phyloP scores from a whole-genome alignment of 2,329 filamentous ascomycete genomes.

The Zymoseptoria crescenta region DNA sequence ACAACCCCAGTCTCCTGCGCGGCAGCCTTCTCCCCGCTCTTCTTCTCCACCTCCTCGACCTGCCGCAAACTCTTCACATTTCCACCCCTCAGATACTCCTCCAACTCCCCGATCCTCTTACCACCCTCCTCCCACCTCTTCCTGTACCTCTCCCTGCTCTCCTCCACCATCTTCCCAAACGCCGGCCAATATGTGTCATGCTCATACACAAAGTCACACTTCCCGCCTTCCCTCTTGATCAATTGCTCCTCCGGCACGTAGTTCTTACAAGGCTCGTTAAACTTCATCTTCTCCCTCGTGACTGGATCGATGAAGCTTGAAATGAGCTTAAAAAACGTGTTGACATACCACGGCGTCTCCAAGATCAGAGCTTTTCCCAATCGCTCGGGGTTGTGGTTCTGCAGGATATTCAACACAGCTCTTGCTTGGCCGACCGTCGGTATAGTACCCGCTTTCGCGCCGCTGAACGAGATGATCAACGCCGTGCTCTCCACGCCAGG shows the following conservation, averaged over 20 bases:
- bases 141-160: constrained; percentile 54
- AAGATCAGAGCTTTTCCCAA: constrained; percentile 82
- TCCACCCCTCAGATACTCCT: constrained; percentile 78
- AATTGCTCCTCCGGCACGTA: constrained; percentile 78
- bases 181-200: constrained; percentile 85
- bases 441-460: constrained; percentile 65
- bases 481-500: constrained; percentile 79
- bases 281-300: constrained; percentile 91
- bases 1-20: not conserved
- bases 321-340: constrained; percentile 92
- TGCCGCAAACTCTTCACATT: constrained; percentile 26
- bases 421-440: constrained; percentile 69
- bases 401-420: constrained; percentile 82
- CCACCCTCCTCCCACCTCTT: constrained; percentile 74
- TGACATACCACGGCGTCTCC: constrained; percentile 85
- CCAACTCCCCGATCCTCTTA: constrained; percentile 74
- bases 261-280: constrained; percentile 82
- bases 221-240: constrained; percentile 68
- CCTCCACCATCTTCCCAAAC: constrained; percentile 61
- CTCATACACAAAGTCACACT: constrained; percentile 85
- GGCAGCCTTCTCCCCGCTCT: not conserved
- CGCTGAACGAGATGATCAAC: constrained; percentile 86
- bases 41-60: not conserved
- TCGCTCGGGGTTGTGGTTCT: constrained; percentile 92
- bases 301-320: constrained; percentile 93